These are phyloP conservation scores for Durotheca rogersii DNA, from an alignment of 495 filamentous ascomycete species.

Conservation along the genomic window DNA sequence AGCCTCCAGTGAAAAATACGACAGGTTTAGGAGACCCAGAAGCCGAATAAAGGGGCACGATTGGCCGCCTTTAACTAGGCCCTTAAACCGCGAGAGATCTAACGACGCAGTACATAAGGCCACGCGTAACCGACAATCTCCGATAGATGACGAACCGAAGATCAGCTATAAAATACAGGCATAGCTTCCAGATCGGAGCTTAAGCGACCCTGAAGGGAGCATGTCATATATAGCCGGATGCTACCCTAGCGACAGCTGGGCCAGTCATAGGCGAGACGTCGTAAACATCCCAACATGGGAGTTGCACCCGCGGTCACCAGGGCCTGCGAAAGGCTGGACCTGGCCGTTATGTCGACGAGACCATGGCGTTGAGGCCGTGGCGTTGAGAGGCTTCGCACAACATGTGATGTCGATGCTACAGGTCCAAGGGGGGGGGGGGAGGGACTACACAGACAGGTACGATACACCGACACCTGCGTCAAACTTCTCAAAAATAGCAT, in stretches of 20 bases:
- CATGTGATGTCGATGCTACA: conserved; percentile 12
- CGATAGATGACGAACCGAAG: conserved; percentile 2
- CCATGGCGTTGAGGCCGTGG: conserved; percentile 24
- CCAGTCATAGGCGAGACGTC: conserved; percentile 14
- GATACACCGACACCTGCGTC: conserved; percentile 6
- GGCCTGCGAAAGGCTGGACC: conserved; percentile 17
- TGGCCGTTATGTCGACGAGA: conserved; percentile 7
- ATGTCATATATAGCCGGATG: conserved; percentile 38
- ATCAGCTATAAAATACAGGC: conserved; percentile 6
- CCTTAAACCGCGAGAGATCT: background rate
- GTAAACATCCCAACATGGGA: conserved; percentile 12
- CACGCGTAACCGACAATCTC: conserved; percentile 16
- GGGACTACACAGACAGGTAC: background rate
- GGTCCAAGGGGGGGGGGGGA: conserved; percentile 4
- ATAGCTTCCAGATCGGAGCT: conserved; percentile 23
- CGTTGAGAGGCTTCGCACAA: conserved; percentile 7
- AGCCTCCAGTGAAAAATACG: background rate
- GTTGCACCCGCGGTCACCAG: conserved; percentile 12
- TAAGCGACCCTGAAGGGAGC: conserved; percentile 19
- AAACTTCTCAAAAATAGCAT: conserved; percentile 2
- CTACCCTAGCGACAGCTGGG: conserved; percentile 31
- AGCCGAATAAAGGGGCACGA: background rate
- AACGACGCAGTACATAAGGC: conserved; percentile 18
- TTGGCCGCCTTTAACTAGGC: conserved; percentile 17
- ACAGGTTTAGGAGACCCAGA: background rate